Conservation (phyloP, 345 rosid genomes). For the Raphanus sativus region DNA sequence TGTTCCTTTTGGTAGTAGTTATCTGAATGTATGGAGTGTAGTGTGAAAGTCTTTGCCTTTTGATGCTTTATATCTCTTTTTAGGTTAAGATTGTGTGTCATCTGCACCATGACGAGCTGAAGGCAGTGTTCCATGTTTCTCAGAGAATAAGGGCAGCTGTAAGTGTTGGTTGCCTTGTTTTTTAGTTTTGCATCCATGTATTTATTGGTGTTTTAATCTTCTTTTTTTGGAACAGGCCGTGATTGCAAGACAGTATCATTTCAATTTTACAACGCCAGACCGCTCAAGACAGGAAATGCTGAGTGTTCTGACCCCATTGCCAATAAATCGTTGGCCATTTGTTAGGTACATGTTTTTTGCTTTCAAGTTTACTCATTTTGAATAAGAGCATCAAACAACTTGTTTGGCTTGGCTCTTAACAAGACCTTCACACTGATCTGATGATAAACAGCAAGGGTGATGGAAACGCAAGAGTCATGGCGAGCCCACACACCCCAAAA, state of each 20-base stretch:
- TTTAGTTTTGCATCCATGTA: not conserved
- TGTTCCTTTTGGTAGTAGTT: not conserved
- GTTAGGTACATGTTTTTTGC: slow-evolving; percentile 42
- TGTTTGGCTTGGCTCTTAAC: slow-evolving; percentile 15
- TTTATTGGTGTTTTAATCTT: not conserved
- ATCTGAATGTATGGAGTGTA: not conserved
- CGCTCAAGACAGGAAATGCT: slow-evolving; percentile 86
- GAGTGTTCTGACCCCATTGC: slow-evolving; percentile 68
- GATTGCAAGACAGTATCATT: slow-evolving; percentile 75
- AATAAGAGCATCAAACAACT: slow-evolving; percentile 30
- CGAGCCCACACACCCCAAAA: slow-evolving; percentile 80
- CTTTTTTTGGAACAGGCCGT: slow-evolving; percentile 50
- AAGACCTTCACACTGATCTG: not conserved
- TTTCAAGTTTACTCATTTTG: not conserved
- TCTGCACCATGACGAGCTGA: slow-evolving; percentile 92
- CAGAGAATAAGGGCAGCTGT: slow-evolving; percentile 79
- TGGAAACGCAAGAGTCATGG: slow-evolving; percentile 44
- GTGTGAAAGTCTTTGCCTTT: not conserved
- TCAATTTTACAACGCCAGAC: slow-evolving; percentile 92
- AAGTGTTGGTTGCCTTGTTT: slow-evolving; percentile 36
- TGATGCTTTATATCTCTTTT: slow-evolving; percentile 19
- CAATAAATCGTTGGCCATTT: slow-evolving; percentile 88
- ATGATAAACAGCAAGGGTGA: slow-evolving; percentile 59
- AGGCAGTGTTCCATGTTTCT: slow-evolving; percentile 87
- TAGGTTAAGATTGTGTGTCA: slow-evolving; percentile 87